These are phyloP conservation scores for Lagenaria siceraria DNA, from an alignment of 306 rosid species.

Conservation along the genomic window DNA sequence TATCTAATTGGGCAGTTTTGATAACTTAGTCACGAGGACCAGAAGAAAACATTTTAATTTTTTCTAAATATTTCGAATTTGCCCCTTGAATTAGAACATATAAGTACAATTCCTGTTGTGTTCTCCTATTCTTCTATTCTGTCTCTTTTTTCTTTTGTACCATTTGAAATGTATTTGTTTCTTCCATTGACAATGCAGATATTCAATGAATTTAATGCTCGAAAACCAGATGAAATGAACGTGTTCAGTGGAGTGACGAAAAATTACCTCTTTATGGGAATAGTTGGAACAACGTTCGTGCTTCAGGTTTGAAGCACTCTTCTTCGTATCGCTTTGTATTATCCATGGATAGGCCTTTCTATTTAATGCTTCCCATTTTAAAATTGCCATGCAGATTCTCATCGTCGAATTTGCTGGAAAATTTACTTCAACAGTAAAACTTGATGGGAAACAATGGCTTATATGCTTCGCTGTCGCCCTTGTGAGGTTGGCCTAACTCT, in stretches of 20 bases:
- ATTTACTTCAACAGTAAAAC: constrained; percentile 54
- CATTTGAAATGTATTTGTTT: background rate
- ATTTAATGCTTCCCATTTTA: background rate
- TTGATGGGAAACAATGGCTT: constrained; percentile 56
- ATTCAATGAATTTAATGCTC: constrained; percentile 87
- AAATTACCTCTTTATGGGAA: constrained; percentile 61
- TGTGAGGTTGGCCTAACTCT: constrained; percentile 35
- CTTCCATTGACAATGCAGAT: constrained; percentile 34
- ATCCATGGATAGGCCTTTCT: background rate
- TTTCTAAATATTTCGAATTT: too few relatives aligned
- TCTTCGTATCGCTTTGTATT: background rate
- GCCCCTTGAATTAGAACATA: background rate
- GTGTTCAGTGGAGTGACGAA: constrained; percentile 69
- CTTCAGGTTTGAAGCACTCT: constrained; percentile 52
- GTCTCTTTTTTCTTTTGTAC: background rate
- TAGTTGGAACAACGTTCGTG: constrained; percentile 50
- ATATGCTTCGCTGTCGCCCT: constrained; percentile 37
- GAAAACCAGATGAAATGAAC: constrained; percentile 78
- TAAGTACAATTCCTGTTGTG: background rate
- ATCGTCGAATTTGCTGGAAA: constrained; percentile 77
- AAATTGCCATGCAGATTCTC: constrained; percentile 36
- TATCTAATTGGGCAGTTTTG: background rate
- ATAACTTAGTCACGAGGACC: too few relatives aligned
- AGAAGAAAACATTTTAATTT: too few relatives aligned
- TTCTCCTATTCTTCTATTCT: background rate